Base-by-base conservation (phyloP, 208 protist genomes). In the Trypanosoma platydactyli region DNA sequence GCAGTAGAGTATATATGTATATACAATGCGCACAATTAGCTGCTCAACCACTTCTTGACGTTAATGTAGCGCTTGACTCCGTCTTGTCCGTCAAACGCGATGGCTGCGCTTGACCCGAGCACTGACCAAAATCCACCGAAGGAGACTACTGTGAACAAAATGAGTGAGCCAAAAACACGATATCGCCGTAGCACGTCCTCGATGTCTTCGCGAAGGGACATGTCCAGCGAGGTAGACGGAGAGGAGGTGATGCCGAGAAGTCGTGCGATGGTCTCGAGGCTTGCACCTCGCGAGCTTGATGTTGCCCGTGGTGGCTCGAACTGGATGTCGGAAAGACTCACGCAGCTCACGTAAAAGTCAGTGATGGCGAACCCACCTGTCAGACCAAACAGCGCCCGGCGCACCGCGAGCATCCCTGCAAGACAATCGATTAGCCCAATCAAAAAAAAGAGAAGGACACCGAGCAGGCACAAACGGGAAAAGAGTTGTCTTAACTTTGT, bases 91-190 rank as follows among this genome's bases (percentile, higher is more conserved):
- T 68, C 65, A 59, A 79, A 71, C 11, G 42, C 64, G 20, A 80
- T 30, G 20, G 67, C 72, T 15, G 66, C 62, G n/a, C 18, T 18
- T 5, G 73, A 74, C 1, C 86, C 86, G 6, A 79, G 15, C 6
- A 88, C 42, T 27, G 82, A 71, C 30, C 69, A 75, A 6, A 74
- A 25, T 51, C 86, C 83, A 12, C 86, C 86, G 53, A 68, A 84
- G 1, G 73, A 67, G 13, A 92, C 42, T 6, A 82, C 22, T 6
- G 64, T 16, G 12, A 53, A 51, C 12, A 83, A 48, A 11, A 74
- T 22, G 5, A 51, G 30, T 1, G 70, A 46, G 12, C 68, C 54
- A 16, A 67, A 5, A 12, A 54, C 57, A 24, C 25, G 61, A 68
- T 89, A 71, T 3, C 44, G 56, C 16, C 56, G 40, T n/a, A 77